Conservation (phyloP, 805 yeast species). For the Teunomyces aglyptinius region DNA sequence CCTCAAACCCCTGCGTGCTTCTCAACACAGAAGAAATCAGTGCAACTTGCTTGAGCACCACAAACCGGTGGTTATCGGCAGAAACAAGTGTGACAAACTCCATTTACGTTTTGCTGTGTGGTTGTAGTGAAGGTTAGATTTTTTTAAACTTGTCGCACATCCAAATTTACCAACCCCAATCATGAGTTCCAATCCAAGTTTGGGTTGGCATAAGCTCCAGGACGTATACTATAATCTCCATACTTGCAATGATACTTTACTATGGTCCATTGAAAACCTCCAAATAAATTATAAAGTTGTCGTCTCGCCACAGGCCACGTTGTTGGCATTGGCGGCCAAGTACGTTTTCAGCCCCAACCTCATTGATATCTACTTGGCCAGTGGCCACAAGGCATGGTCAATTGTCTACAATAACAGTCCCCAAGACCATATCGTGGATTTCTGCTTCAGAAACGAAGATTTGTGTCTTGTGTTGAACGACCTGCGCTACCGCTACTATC, state of each 20-base stretch:
- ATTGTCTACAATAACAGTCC: slow-evolving; percentile 42
- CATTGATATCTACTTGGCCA: slow-evolving; percentile 35
- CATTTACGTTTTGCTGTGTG: not conserved
- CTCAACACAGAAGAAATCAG: slow-evolving; percentile 58
- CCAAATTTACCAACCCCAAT: not conserved
- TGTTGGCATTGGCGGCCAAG: slow-evolving; percentile 50
- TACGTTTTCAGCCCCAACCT: slow-evolving; percentile 33
- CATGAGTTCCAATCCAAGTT: slow-evolving; percentile 38
- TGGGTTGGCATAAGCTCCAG: slow-evolving; percentile 76
- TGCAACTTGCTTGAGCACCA: slow-evolving; percentile 72
- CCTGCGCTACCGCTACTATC: slow-evolving; percentile 56
- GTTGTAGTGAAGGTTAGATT: not conserved
- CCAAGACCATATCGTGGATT: slow-evolving; percentile 51
- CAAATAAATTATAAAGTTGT: slow-evolving; percentile 43
- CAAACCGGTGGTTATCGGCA: slow-evolving; percentile 63
- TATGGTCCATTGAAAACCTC: slow-evolving; percentile 47
- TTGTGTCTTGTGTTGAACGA: slow-evolving; percentile 53
- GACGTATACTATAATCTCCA: slow-evolving; percentile 65
- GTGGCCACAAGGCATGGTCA: slow-evolving; percentile 36
- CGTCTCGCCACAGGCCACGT: slow-evolving; percentile 52
- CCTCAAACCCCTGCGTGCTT: slow-evolving; percentile 51
- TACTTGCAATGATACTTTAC: slow-evolving; percentile 51
- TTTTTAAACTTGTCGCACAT: not conserved
- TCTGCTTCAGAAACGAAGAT: slow-evolving; percentile 51
- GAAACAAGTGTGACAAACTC: slow-evolving; percentile 66